Base-by-base conservation (phyloP, 352 stramenopile species). In the Thalassiosira sp. region DNA sequence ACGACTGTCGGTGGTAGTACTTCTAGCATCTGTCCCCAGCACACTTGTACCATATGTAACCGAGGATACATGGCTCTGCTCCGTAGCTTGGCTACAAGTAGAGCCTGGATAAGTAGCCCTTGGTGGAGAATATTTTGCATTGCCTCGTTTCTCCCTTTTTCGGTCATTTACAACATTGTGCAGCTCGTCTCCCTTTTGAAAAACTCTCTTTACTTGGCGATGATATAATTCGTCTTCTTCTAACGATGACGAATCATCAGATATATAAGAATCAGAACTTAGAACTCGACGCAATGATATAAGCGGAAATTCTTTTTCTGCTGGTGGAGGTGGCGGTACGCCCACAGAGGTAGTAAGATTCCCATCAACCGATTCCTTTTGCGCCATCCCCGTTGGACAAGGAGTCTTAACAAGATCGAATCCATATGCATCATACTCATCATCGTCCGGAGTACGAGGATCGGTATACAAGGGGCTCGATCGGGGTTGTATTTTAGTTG, bases 391-490 rank as follows among this genome's bases (percentile, higher is more conserved):
- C 25, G 27, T 11, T 7, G 22, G 27, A 13, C n/a, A 24, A 60
- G 1, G 24, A 43, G 53, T 62, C 25, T 40, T 66, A n/a, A 54
- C 11, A 28, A 73, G 43, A 18, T 27, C 59, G 22, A 70, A 62
- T 10, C 58, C 67, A 22, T 64, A 64, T 0, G 49, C 40, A 54
- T 56, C 45, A 27, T 63, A 70, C 27, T 52, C 59, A 56, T 76
- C 72, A 52, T 61, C 63, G 63, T 76, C 49, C 5, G 70, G 54
- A n/a, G 70, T 69, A 5, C 45, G 35, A 16, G 62, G 54, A 56
- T 8, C 15, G 35, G 65, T n/a, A 3, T 56, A 22, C 1, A 61
- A 60, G 5, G 56, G 10, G 11, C 7, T 49, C 16, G 68, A 64
- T 10, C 28, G 58, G 3, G 68, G 68, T 51, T 70, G 57, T 35